Evolutionary conservation across 75 land plant genomes (phyloP).

Genomic region (Pinus taeda): DNA sequence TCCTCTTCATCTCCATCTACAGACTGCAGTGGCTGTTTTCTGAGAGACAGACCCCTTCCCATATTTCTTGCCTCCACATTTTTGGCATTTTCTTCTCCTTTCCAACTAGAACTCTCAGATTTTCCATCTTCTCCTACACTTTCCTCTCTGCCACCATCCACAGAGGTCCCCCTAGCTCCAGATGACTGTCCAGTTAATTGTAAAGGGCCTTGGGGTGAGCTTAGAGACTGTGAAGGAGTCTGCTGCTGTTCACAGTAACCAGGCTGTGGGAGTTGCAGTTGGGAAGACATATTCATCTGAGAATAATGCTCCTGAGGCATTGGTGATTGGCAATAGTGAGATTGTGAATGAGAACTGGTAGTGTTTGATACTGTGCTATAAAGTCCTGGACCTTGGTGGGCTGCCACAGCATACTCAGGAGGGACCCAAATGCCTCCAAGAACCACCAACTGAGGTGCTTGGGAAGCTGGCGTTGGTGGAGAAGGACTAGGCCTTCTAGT

Average conservation of each 20-base stretch:
- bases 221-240: constrained; percentile 18
- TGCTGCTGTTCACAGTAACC: constrained; percentile 6
- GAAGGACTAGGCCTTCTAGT: constrained; percentile 80
- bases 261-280: constrained; percentile 11
- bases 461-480: constrained; percentile 43
- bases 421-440: constrained; percentile 95
- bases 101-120: constrained; percentile 25
- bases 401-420: constrained; percentile 52
- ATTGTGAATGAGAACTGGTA: background rate
- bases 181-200: constrained; percentile 10
- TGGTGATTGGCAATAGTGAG: constrained; percentile 19
- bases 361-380: constrained; percentile 8
- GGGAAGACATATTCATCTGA: constrained; percentile 9
- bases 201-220: constrained; percentile 15
- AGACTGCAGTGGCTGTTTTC: constrained; percentile 1
- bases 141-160: constrained; percentile 19
- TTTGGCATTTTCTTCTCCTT: constrained; percentile 10
- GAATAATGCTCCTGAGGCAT: constrained; percentile 15
- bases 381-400: constrained; percentile 10
- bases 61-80: constrained; percentile 23
- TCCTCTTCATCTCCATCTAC: constrained; percentile 37
- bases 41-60: constrained; percentile 13
- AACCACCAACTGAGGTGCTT: constrained; percentile 81
- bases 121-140: constrained; percentile 28
- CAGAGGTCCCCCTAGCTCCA: constrained; percentile 14